Evolutionary conservation across 192 early-diverging fungal genomes (phyloP), one percentile per base, ranked within the genome.

Genomic region (Paraglomus brasilianum): DNA sequence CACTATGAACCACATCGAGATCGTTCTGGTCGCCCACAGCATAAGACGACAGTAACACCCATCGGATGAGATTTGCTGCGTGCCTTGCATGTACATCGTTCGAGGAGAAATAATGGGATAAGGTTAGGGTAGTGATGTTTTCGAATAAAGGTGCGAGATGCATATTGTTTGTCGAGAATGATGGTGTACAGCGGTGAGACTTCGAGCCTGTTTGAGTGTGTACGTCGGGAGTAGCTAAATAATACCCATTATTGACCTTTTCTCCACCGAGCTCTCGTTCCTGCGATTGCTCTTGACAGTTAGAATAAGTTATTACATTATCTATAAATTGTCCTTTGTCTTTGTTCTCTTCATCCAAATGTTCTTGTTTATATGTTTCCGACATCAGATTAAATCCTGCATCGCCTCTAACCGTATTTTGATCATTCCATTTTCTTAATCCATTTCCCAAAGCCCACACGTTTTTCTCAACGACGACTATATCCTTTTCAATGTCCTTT

Each of bases 1-100:
- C 72, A 9, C 74, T 55, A 15, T 62, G 52, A 5, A 82, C 75
- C 15, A 75, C 70, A 21, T 77, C 66, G 49, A 82, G 75, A 24
- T 81, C 79, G 55, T 84, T 77, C 56, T 83, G 79, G 42, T 83
- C 79, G 46, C 73, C 74, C 8, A 81, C 65, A 10, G 77, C 73
- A 61, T 74, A 76, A 36, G 73, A 74, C 36, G 78, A 74, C 22
- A 87, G 69, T 10, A 87, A 52, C 13, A 81, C 77, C 4, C 80
- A 77, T 10, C 85, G 77, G 30, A 85, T 74, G 63, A 85, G 65
- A 61, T 85, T 85, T 38, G 85, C 85, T 0, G 83, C 83, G 10
- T 79, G 75, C 9, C 78, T 70, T 36, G 78, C 82, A 75, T 82
- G 84, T 4, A 73, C 74, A 30, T 77, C 79, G 66, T 85, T 79